Evolutionary conservation across 495 filamentous ascomycete genomes (phyloP).

Genomic region (Massariosphaeria phaeospora): DNA sequence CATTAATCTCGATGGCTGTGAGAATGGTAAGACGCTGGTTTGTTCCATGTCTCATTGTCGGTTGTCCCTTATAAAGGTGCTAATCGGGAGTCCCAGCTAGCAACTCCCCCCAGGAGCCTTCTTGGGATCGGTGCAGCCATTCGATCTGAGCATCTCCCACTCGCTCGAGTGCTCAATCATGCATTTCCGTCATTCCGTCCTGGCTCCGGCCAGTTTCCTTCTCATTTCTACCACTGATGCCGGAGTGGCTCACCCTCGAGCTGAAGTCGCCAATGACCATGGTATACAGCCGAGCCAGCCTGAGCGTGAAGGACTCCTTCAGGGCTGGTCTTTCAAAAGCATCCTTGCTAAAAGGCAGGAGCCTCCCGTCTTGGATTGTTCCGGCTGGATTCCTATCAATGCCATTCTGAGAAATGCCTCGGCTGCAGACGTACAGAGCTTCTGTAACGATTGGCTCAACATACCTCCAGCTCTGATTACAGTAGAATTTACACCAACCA

Average conservation of each 20-base stretch:
- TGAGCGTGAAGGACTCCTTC: background rate
- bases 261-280: background rate
- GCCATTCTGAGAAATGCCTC: background rate
- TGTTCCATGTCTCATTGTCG: conserved; percentile 1
- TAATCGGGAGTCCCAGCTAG: conserved; percentile 2
- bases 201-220: conserved; percentile 23
- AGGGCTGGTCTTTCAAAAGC: too few relatives aligned
- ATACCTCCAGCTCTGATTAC: conserved; percentile 20
- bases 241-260: conserved; percentile 3
- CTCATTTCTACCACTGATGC: conserved; percentile 9
- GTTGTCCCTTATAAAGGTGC: conserved; percentile 23
- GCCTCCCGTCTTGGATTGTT: too few relatives aligned
- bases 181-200: conserved; percentile 20
- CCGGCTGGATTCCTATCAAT: too few relatives aligned
- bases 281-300: background rate
- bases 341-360: too few relatives aligned
- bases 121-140: conserved; percentile 5
- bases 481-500: conserved; percentile 29
- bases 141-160: conserved; percentile 22
- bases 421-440: background rate
- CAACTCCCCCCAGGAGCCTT: conserved; percentile 3
- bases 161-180: conserved; percentile 28
- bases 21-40: conserved; percentile 8
- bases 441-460: conserved; percentile 16
- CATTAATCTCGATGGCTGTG: conserved; percentile 19